Percentiles rank a stretch among this genome's conserved stretches.
These are phyloP conservation scores for Gynandropsis gynandra DNA, from an alignment of 345 rosid genomes.

Conservation along the genomic window DNA sequence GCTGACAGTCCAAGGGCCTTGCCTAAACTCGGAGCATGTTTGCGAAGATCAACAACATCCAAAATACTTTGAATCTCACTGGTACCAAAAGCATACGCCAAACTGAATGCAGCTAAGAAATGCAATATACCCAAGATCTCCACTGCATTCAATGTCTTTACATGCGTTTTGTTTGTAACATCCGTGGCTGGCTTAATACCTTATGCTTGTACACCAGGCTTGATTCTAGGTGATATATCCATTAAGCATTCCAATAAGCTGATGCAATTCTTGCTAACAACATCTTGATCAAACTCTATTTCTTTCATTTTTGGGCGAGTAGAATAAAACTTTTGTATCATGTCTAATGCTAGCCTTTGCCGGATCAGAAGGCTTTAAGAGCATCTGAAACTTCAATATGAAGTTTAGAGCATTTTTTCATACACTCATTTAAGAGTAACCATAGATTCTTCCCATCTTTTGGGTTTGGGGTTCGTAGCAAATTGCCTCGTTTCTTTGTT, in stretches of 20 bases:
- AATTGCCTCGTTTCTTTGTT: conserved; percentile 15
- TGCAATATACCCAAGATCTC: conserved; percentile 41
- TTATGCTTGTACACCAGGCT: conserved; percentile 26
- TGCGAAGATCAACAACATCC: conserved; percentile 27
- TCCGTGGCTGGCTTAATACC: conserved; percentile 34
- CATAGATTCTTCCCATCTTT: conserved; percentile 40
- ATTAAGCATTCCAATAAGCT: conserved; percentile 43
- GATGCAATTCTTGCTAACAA: conserved; percentile 37
- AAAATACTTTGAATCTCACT: conserved; percentile 27
- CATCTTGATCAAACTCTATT: conserved; percentile 24
- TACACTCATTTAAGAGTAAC: conserved; percentile 38
- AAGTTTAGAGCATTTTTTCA: conserved; percentile 28
- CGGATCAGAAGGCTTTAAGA: conserved; percentile 36
- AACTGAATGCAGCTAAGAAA: conserved; percentile 37
- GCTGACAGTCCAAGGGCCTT: conserved; percentile 31
- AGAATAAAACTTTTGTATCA: conserved; percentile 40
- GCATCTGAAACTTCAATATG: conserved; percentile 22
- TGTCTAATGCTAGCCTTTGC: conserved; percentile 55
- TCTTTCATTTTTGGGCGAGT: conserved; percentile 24
- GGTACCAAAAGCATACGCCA: conserved; percentile 27
- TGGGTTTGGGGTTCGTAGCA: conserved; percentile 2
- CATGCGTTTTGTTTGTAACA: conserved; percentile 36
- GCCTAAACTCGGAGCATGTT: conserved; percentile 27
- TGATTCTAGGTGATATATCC: conserved; percentile 31
- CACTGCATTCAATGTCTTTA: conserved; percentile 23